Percentiles rank a stretch among this genome's conserved stretches.
These are phyloP conservation scores for Neurospora terricola DNA, from an alignment of 495 filamentous ascomycete species.

Conservation along the genomic window DNA sequence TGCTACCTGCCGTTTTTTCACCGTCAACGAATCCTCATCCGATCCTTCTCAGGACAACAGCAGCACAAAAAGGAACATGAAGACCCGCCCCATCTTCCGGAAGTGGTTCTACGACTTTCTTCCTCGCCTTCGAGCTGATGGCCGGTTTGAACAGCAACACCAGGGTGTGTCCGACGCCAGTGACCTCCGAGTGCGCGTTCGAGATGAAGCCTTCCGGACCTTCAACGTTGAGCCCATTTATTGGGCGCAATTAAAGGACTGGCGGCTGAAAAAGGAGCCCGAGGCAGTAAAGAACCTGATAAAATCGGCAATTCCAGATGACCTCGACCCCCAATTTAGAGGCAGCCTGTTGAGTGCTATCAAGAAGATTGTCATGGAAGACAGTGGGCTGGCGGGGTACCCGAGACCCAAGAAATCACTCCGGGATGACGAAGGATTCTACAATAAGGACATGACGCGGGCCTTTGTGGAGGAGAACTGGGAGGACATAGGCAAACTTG, in stretches of 20 bases:
- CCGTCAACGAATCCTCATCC: constrained; percentile 13
- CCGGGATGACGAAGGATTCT: constrained; percentile 25
- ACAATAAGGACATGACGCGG: constrained; percentile 22
- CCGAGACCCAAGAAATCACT: constrained; percentile 6
- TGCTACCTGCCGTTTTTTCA: constrained; percentile 44
- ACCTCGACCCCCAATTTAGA: constrained; percentile 9
- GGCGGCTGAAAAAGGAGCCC: constrained; percentile 16
- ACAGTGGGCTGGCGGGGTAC: too few relatives aligned
- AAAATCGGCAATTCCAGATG: constrained; percentile 20
- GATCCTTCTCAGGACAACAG: constrained; percentile 19
- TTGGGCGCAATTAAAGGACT: constrained; percentile 13
- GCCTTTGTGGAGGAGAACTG: constrained; percentile 28
- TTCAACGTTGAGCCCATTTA: constrained; percentile 25
- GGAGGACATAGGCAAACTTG: constrained; percentile 22
- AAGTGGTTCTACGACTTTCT: constrained; percentile 46
- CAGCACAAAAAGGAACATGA: constrained; percentile 37
- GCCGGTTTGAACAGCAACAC: constrained; percentile 6
- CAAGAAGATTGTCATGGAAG: constrained; percentile 28
- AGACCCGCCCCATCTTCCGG: constrained; percentile 35
- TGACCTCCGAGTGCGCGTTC: constrained; percentile 17
- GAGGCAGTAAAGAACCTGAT: constrained; percentile 23
- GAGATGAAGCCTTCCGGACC: constrained; percentile 23
- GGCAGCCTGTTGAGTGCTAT: constrained; percentile 19
- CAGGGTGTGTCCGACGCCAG: not conserved
- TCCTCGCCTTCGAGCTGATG: constrained; percentile 29